Evolutionary conservation across 2,329 filamentous ascomycete species (phyloP).

Genomic region (Botrytis fabae): DNA sequence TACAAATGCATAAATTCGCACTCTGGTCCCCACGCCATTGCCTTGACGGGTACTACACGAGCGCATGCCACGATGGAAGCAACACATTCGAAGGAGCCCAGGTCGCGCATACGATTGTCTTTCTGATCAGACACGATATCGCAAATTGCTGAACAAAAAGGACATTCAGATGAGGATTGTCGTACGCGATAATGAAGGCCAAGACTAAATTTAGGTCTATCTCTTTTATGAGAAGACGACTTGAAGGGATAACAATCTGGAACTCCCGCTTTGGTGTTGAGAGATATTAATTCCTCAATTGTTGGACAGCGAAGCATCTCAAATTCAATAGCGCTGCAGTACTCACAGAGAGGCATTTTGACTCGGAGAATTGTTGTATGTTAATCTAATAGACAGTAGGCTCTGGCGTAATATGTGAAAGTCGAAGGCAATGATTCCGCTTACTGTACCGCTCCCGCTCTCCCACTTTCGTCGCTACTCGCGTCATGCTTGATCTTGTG

Average conservation of each 20-base stretch:
- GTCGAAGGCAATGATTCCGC: background rate
- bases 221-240: background rate
- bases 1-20: slow-evolving; percentile 4
- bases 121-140: background rate
- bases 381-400: background rate
- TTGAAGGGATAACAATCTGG: background rate
- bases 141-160: background rate
- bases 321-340: background rate
- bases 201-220: background rate
- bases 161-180: background rate
- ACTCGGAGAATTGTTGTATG: background rate
- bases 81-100: background rate
- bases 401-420: background rate
- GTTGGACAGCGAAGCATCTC: slow-evolving; percentile 12
- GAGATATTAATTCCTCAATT: background rate
- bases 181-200: background rate
- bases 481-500: background rate
- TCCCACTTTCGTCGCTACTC: background rate
- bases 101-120: background rate
- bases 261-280: background rate
- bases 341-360: background rate
- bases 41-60: background rate
- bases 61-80: background rate
- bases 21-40: background rate
- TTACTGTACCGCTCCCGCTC: background rate